These are phyloP conservation scores for Citrus glauca DNA, from an alignment of 345 rosid genomes.

Conservation along the genomic window DNA sequence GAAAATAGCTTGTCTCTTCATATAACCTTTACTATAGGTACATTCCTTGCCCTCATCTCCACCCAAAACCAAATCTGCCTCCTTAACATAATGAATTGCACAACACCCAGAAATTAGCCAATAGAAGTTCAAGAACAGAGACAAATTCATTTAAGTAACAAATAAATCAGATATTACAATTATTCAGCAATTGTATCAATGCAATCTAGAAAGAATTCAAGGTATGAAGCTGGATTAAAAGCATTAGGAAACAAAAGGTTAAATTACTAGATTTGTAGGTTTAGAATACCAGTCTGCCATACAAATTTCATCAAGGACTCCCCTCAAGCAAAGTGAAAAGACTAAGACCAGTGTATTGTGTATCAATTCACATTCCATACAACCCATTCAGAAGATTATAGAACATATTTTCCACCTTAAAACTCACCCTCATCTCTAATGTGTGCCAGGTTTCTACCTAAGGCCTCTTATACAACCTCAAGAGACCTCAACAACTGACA, in stretches of 20 bases:
- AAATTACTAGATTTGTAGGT: not conserved
- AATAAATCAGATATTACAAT: not conserved
- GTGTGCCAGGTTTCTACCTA: not conserved
- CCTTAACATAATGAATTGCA: slow-evolving; percentile 35
- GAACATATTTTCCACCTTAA: not conserved
- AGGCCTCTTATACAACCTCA: not conserved
- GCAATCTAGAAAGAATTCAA: not conserved
- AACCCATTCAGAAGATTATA: not conserved
- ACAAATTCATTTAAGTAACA: not conserved
- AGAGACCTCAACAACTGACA: not conserved
- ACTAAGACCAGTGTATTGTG: not conserved
- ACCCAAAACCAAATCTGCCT: slow-evolving; percentile 94
- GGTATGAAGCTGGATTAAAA: not conserved
- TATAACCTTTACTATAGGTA: slow-evolving; percentile 75
- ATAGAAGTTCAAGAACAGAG: not conserved
- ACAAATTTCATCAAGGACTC: not conserved
- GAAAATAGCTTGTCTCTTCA: slow-evolving; percentile 94
- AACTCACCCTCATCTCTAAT: not conserved
- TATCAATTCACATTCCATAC: not conserved
- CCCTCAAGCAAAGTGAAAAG: not conserved
- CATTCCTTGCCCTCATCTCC: slow-evolving; percentile 97
- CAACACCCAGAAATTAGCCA: not conserved
- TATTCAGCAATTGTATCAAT: not conserved
- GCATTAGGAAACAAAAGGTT: not conserved
- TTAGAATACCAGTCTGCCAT: not conserved